Conservation (phyloP, 2,329 filamentous ascomycete species). For the Aspergillus neotritici region DNA sequence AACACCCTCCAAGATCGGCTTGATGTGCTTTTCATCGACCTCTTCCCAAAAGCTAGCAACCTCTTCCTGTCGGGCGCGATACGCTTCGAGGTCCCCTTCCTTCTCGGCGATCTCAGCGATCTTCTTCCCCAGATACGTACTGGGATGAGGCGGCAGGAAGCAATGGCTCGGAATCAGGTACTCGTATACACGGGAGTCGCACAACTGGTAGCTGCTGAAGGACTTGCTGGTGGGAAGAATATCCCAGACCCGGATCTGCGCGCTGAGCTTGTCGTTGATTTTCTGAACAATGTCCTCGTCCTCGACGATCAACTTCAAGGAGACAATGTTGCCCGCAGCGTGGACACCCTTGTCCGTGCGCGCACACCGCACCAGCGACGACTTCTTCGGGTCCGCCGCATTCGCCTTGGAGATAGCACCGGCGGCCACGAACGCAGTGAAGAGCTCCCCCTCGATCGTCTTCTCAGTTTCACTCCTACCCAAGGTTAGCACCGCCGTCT, state of each 20-base stretch:
- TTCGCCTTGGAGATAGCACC: slow-evolving; percentile 96
- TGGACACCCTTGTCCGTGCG: slow-evolving; percentile 97
- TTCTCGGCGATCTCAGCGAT: slow-evolving; percentile 72
- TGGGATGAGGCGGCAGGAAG: slow-evolving; percentile 85
- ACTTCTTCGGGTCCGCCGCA: slow-evolving; percentile 94
- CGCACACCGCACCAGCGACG: slow-evolving; percentile 85
- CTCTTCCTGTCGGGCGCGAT: slow-evolving; percentile 66
- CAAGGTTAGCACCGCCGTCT: slow-evolving; percentile 1
- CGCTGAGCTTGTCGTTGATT: slow-evolving; percentile 78
- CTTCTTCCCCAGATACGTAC: slow-evolving; percentile 76
- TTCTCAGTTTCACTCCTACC: slow-evolving; percentile 58
- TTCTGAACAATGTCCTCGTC: slow-evolving; percentile 80
- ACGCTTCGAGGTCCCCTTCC: slow-evolving; percentile 64
- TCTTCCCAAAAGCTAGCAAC: slow-evolving; percentile 76
- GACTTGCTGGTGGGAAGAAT: slow-evolving; percentile 81
- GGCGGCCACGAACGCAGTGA: slow-evolving; percentile 82
- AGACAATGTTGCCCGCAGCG: slow-evolving; percentile 91
- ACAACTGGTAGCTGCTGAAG: slow-evolving; percentile 92
- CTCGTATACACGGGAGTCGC: slow-evolving; percentile 95
- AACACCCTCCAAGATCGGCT: slow-evolving; percentile 53
- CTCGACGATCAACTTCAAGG: slow-evolving; percentile 91
- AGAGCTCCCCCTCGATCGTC: slow-evolving; percentile 94
- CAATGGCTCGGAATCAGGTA: slow-evolving; percentile 93
- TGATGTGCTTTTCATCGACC: slow-evolving; percentile 73
- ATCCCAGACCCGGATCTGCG: slow-evolving; percentile 93